phyloP scores from a whole-genome alignment of 768 basidiomycete genomes.

The Mycena belliarum region DNA sequence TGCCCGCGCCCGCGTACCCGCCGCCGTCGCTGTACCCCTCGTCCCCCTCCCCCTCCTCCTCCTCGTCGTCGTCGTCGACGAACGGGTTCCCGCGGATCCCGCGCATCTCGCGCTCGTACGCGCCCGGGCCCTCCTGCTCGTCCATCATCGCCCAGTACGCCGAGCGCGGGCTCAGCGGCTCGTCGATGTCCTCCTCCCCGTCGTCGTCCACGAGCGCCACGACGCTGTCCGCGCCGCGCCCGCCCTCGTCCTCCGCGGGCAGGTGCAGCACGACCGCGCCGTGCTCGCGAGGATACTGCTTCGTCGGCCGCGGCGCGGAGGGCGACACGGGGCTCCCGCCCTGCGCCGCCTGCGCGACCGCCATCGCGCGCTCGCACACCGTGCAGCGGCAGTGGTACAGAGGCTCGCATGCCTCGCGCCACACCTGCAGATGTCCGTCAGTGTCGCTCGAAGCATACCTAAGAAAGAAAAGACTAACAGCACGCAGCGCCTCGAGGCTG shows the following conservation, averaged over 20 bases:
- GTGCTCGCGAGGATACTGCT: too few relatives aligned
- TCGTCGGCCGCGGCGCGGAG: too few relatives aligned
- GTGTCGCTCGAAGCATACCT: too few relatives aligned
- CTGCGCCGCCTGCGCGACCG: neutral
- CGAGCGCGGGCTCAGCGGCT: slow-evolving; percentile 18
- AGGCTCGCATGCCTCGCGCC: slow-evolving; percentile 10
- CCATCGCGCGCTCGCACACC: slow-evolving; percentile 10
- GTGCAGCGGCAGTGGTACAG: slow-evolving; percentile 11
- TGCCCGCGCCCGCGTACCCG: neutral
- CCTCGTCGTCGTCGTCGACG: slow-evolving; percentile 10
- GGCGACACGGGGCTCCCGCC: neutral
- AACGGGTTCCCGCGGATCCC: too few relatives aligned
- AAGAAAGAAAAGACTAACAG: too few relatives aligned
- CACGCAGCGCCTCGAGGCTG: slow-evolving; percentile 58
- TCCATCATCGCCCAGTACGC: slow-evolving; percentile 33
- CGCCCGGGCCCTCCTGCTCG: slow-evolving; percentile 34
- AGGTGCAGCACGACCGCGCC: slow-evolving; percentile 7
- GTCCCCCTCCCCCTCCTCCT: neutral
- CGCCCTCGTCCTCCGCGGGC: slow-evolving; percentile 14
- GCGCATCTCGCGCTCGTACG: slow-evolving; percentile 19
- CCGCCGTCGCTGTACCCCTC: neutral
- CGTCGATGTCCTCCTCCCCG: neutral
- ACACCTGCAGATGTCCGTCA: neutral
- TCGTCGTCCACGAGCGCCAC: slow-evolving; percentile 5
- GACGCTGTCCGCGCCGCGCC: slow-evolving; percentile 14